Percentiles rank a stretch among this genome's conserved stretches.
These are phyloP conservation scores for Sclerotinia subarctica DNA, from an alignment of 2,329 filamentous ascomycete species.

Conservation along the genomic window DNA sequence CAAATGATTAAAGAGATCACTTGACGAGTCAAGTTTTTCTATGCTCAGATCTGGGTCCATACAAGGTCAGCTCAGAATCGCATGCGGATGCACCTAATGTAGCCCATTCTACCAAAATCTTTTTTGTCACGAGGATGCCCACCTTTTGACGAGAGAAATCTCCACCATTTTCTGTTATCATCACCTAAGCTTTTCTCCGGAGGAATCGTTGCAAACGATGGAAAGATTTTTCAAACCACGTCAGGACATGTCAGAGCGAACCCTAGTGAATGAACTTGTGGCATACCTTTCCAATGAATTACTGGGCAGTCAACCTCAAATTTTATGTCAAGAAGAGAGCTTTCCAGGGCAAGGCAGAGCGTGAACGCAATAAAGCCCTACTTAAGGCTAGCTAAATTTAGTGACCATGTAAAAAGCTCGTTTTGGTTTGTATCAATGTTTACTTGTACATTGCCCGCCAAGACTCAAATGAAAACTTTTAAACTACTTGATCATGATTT, in stretches of 20 bases:
- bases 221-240: not conserved
- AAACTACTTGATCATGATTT: not conserved
- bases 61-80: not conserved
- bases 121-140: not conserved
- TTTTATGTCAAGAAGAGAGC: not conserved
- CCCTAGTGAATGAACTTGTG: not conserved
- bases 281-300: not conserved
- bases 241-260: not conserved
- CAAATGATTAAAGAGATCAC: not conserved
- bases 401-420: not conserved
- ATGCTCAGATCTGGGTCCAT: not conserved
- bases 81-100: not conserved
- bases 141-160: not conserved
- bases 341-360: not conserved
- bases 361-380: not conserved
- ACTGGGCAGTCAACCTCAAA: not conserved
- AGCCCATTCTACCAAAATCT: not conserved
- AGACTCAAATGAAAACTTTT: not conserved
- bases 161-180: not conserved
- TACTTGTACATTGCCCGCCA: not conserved
- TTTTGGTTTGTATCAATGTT: not conserved
- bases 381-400: not conserved
- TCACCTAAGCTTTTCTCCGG: not conserved
- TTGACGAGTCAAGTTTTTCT: not conserved
- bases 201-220: not conserved